Evolutionary conservation across 2,329 filamentous ascomycete genomes (phyloP), one percentile per base, ranked within the genome.

Genomic region (Thielaviopsis punctulata): DNA sequence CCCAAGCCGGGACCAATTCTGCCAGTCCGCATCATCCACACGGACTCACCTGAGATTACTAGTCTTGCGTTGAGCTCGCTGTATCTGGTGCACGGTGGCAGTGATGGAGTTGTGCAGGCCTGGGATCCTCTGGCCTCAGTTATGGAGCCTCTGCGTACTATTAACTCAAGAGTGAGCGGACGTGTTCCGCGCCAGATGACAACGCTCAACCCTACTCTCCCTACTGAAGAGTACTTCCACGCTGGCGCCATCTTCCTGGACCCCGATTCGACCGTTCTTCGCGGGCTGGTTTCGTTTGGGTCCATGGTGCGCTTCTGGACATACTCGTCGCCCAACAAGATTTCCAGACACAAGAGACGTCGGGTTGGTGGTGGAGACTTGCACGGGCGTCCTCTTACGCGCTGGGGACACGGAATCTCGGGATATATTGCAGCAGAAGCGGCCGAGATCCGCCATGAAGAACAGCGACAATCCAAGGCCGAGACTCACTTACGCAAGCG

Each of bases 101-200:
- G 85, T 58, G 92, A 98, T 66, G 90, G 92, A 1, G 76, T 96
- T 2, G 90, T 95, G 4, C 92, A 96, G 64, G 86, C 88, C 5
- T 98, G 92, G 92, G 92, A 98, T 68, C 86, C 85, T n/a, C 70
- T 98, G 46, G 86, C 82, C 1, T 96, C 90, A 1, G 84, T 76
- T 0, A 66, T 74, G 18, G 79, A 82, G 19, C 86, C 92, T 0
- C 76, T 96, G 49, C 80, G 88, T 39, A 96, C 88, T 0, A 72
- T 98, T 51, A 89, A 94, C 62, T 86, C 87, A 2, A 80, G 84
- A 13, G 88, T 90, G 58, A 85, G 85, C 1, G 82, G 84, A 7
- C 80, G 87, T 24, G 83, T 89, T 49, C 84, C 89, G 57, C 85
- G 89, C 53, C 80, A 88, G 57, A 68, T 79, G 58, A 64, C 72